Base-by-base conservation (phyloP, 23 red algal species). In the Gracilaria domingensis region DNA sequence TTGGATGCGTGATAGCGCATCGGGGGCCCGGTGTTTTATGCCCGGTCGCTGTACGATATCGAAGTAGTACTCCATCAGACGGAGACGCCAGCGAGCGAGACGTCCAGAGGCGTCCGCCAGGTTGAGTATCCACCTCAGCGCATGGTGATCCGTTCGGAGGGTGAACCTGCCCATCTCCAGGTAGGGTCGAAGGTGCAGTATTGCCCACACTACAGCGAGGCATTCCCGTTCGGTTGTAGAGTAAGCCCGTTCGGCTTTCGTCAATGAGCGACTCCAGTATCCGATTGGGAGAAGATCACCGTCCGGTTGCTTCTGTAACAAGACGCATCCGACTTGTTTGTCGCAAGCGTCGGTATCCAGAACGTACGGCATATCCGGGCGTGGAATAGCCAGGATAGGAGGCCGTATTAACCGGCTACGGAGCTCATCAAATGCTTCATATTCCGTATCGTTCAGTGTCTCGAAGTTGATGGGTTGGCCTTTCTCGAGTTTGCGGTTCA, bases 311-410 rank as follows among this genome's bases (percentile, higher is more conserved):
- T 85, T 67, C 33, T 93, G 80, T 58, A 84, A 51, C 14, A 93
- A 21, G 13, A 24, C 29, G 50, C 80, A 83, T 16, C 76, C 75
- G 8, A 92, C 45, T 54, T 84, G 45, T 25, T 45, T 33, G 29
- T 35, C 30, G 28, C 37, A 92, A 25, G 88, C 88, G 24, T 92
- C 88, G 4, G 76, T 82, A 57, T 92, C 88, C 32, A 92, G 34
- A 34, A 79, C 36, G 30, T 66, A 90, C 48, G 48, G 73, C n/a
- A 48, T 12, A 21, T 79, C 73, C 25, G 12, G 38, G 2, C 74
- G 69, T 0, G 71, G 86, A 29, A 78, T 35, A 33, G 62, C 85
- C 65, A 88, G 25, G 1, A 78, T n/a, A 26, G 71, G 73, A 8
- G 86, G 71, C 16, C 25, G 58, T 20, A 53, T 90, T 1, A 90